Evolutionary conservation across 306 rosid genomes (phyloP).

Genomic region (Canavalia ensiformis): DNA sequence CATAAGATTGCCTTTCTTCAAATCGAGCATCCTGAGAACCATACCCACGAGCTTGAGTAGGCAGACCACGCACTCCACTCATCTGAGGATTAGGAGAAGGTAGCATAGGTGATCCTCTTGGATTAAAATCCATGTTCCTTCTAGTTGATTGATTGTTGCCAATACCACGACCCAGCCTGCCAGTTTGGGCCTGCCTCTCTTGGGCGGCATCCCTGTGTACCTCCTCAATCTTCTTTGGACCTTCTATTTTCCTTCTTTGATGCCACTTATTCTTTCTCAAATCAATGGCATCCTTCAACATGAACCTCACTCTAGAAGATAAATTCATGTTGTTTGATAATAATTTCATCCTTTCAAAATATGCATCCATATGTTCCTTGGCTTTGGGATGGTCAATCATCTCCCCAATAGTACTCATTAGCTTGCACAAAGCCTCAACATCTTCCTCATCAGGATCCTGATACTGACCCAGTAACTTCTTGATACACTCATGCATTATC

Average conservation of each 20-base stretch:
- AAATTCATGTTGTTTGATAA: slow-evolving; percentile 83
- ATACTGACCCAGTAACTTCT: slow-evolving; percentile 79
- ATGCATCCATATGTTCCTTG: slow-evolving; percentile 84
- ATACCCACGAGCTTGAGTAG: slow-evolving; percentile 73
- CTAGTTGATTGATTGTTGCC: slow-evolving; percentile 68
- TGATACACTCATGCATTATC: slow-evolving; percentile 93
- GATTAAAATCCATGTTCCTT: slow-evolving; percentile 76
- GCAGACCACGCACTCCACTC: slow-evolving; percentile 72
- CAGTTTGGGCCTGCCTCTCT: slow-evolving; percentile 85
- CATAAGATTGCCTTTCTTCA: slow-evolving; percentile 78
- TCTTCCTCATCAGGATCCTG: slow-evolving; percentile 96
- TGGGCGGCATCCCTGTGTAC: slow-evolving; percentile 98
- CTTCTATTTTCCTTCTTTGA: slow-evolving; percentile 93
- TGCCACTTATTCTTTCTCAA: slow-evolving; percentile 95
- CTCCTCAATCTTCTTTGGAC: slow-evolving; percentile 98
- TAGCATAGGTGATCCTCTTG: slow-evolving; percentile 70
- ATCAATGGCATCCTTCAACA: slow-evolving; percentile 92
- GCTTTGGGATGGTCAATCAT: slow-evolving; percentile 94
- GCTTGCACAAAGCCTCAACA: slow-evolving; percentile 91
- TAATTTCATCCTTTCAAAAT: slow-evolving; percentile 75
- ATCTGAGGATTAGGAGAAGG: slow-evolving; percentile 71
- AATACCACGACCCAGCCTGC: slow-evolving; percentile 84
- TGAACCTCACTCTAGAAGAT: slow-evolving; percentile 95
- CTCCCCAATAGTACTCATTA: slow-evolving; percentile 99
- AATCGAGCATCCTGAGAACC: slow-evolving; percentile 78